These are phyloP conservation scores for Chlamydomonas asymmetrica DNA, from an alignment of 139 green algal genomes.

Conservation along the genomic window DNA sequence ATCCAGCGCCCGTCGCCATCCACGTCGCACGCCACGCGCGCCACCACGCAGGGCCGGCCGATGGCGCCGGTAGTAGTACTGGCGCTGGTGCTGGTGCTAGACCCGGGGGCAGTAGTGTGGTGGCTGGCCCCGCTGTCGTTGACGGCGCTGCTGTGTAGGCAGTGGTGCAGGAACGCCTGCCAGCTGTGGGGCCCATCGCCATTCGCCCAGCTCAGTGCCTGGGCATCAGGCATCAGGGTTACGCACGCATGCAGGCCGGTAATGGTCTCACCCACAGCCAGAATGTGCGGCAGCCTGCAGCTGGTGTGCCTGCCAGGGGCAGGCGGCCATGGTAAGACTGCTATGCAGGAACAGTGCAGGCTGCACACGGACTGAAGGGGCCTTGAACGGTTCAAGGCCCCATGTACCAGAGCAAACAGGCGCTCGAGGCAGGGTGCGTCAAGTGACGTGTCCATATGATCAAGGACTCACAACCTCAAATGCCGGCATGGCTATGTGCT, in stretches of 20 bases:
- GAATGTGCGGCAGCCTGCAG: neutral
- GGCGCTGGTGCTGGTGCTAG: neutral
- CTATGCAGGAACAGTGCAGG: too few species aligned
- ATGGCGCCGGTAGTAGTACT: neutral
- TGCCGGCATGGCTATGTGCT: too few species aligned
- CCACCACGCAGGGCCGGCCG: slow-evolving; percentile 8
- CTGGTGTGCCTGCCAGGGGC: neutral
- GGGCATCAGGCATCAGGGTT: neutral
- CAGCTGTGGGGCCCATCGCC: neutral
- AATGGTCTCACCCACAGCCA: neutral
- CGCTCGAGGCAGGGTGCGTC: too few species aligned
- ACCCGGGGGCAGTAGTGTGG: neutral
- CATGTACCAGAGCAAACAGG: too few species aligned
- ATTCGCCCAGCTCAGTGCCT: neutral
- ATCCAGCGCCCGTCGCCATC: slow-evolving; percentile 10
- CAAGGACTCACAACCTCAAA: too few species aligned
- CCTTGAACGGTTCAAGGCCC: too few species aligned
- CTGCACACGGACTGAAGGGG: too few species aligned
- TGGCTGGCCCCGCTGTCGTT: neutral
- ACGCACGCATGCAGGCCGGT: neutral
- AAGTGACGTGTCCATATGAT: too few species aligned
- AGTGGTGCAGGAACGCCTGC: slow-evolving; percentile 21
- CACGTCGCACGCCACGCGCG: slow-evolving; percentile 6
- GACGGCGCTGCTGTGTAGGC: neutral
- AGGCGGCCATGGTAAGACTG: neutral